phyloP scores from a whole-genome alignment of 768 basidiomycete species.

The Suillus americanus region DNA sequence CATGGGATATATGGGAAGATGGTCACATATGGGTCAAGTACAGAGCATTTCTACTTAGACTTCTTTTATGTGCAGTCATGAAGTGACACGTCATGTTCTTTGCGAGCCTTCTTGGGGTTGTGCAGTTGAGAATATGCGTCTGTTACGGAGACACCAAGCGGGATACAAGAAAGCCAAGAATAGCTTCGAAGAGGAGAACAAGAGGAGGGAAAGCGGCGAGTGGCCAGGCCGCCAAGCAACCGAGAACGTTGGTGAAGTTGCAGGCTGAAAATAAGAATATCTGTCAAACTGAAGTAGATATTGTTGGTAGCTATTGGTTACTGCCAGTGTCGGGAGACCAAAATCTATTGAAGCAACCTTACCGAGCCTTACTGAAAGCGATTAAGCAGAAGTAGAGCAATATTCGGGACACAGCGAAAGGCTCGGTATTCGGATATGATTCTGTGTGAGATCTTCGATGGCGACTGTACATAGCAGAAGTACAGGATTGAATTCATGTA shows the following conservation, averaged over 20 bases:
- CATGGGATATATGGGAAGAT: not conserved
- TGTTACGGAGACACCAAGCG: not conserved
- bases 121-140: not conserved
- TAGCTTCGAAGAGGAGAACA: conserved; percentile 12
- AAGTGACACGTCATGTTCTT: not conserved
- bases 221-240: not conserved
- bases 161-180: not conserved
- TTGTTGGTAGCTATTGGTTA: not conserved
- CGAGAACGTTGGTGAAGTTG: not conserved
- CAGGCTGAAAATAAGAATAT: conserved; percentile 9
- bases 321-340: not conserved
- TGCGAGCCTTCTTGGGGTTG: not conserved
- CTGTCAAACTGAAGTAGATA: conserved; percentile 6
- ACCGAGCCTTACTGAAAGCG: not conserved
- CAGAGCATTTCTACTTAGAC: not conserved
- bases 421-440: not conserved
- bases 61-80: not conserved
- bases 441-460: conserved; percentile 3
- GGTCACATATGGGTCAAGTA: not conserved
- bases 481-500: conserved; percentile 4
- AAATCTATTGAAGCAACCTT: not conserved
- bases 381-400: not conserved
- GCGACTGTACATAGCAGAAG: not conserved
- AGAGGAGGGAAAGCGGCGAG: conserved; percentile 10
- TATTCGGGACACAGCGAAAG: not conserved